These are phyloP conservation scores for Rhodomyrtus psidioides DNA, from an alignment of 441 rosid species.

Conservation along the genomic window DNA sequence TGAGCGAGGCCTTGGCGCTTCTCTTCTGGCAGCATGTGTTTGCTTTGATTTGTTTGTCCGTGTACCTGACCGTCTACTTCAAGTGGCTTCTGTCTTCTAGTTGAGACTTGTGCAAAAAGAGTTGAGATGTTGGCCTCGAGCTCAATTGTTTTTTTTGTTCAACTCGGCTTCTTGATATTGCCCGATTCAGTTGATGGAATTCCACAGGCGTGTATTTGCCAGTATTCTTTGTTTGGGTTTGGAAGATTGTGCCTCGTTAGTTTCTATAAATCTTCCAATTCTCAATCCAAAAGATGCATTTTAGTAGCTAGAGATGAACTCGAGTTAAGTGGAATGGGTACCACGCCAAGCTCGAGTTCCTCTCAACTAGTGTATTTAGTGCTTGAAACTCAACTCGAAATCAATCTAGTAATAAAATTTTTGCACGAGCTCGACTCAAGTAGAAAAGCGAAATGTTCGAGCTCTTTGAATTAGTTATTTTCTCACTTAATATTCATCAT, in stretches of 20 bases:
- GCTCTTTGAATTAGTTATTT: too few species aligned
- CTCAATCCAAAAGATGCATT: neutral
- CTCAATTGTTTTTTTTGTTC: neutral
- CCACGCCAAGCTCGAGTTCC: neutral
- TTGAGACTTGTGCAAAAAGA: neutral
- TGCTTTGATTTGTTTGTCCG: slow-evolving; percentile 20
- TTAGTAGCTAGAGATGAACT: neutral
- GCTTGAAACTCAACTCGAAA: neutral
- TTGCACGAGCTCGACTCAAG: too few species aligned
- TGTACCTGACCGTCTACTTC: slow-evolving; percentile 16
- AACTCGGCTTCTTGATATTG: neutral
- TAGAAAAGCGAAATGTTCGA: too few species aligned
- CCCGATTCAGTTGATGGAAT: neutral
- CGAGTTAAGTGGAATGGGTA: fast-evolving
- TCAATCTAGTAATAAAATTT: too few species aligned
- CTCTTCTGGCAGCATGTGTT: slow-evolving; percentile 33
- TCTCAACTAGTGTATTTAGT: fast-evolving
- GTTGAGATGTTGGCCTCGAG: neutral
- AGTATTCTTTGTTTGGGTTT: neutral
- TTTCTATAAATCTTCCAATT: neutral
- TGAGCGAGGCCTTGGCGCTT: slow-evolving; percentile 23
- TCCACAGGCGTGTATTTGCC: neutral
- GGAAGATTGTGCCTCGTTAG: neutral
- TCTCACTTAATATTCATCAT: too few species aligned
- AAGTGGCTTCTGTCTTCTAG: neutral